phyloP scores from a whole-genome alignment of 495 filamentous ascomycete species.

The Lepidopterella palustris region DNA sequence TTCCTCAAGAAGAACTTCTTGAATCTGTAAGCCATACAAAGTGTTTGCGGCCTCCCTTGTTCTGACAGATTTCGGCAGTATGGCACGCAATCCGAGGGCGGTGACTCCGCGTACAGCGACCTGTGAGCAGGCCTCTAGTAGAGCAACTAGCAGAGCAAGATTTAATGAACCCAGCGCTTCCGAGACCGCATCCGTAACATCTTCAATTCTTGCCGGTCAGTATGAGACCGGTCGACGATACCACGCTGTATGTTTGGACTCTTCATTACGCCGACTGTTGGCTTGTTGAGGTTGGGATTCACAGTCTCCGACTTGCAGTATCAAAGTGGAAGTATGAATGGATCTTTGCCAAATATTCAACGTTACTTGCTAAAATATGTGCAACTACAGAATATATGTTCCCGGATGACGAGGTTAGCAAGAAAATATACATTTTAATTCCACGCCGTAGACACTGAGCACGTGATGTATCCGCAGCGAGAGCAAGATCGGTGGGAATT shows the following conservation, averaged over 20 bases:
- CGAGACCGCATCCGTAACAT: background rate
- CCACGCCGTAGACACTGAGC: background rate
- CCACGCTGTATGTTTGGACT: background rate
- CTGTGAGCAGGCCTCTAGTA: no score
- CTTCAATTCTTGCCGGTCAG: background rate
- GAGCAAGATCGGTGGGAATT: background rate
- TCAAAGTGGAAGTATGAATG: no score
- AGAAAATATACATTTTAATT: background rate
- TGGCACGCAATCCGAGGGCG: no score
- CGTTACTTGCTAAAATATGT: background rate
- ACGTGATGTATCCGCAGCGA: background rate
- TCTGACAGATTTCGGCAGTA: no score
- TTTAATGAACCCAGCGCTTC: background rate
- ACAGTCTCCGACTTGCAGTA: no score
- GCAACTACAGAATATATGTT: background rate
- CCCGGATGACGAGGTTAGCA: background rate
- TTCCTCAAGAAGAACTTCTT: no score
- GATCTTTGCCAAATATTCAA: no score
- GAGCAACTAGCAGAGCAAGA: background rate
- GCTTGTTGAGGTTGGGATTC: no score
- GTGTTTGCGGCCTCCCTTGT: no score
- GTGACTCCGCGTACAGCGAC: no score
- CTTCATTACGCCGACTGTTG: no score
- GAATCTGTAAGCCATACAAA: no score
- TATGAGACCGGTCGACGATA: background rate